Conservation (phyloP, 768 basidiomycete species). For the Panaeolus papilionaceus region DNA sequence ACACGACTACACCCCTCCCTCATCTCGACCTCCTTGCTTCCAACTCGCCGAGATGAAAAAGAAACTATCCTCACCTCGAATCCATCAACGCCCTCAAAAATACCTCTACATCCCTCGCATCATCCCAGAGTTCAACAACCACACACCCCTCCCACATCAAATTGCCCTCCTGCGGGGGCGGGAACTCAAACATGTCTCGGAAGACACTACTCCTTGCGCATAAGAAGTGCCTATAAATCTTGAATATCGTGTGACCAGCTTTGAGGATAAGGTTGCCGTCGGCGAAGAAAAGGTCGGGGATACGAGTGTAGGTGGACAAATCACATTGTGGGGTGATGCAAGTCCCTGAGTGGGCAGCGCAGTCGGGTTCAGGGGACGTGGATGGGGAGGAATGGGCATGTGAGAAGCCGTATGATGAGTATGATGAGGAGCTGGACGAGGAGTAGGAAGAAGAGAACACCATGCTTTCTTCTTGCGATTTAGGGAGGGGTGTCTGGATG, state of each 20-base stretch:
- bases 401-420: background rate
- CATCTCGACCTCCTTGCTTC: too few species aligned
- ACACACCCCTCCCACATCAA: conserved; percentile 35
- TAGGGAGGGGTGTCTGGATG: background rate
- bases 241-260: conserved; percentile 40
- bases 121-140: conserved; percentile 42
- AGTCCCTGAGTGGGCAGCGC: background rate
- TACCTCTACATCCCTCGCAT: conserved; percentile 37
- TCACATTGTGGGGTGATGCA: background rate
- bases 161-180: conserved; percentile 38
- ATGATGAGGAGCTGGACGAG: background rate
- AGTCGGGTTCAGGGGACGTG: background rate
- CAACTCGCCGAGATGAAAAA: too few species aligned
- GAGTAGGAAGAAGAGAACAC: background rate
- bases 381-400: background rate
- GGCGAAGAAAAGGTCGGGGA: conserved; percentile 37
- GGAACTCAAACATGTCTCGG: conserved; percentile 45
- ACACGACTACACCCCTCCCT: too few species aligned
- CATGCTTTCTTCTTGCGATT: conserved; percentile 7
- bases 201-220: conserved; percentile 43
- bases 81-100: conserved; percentile 44
- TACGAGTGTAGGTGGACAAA: background rate
- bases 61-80: conserved; percentile 31
- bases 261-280: conserved; percentile 50
- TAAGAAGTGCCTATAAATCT: conserved; percentile 42